Conservation (phyloP, 2,329 filamentous ascomycete species). For the Lachnellula cervina region DNA sequence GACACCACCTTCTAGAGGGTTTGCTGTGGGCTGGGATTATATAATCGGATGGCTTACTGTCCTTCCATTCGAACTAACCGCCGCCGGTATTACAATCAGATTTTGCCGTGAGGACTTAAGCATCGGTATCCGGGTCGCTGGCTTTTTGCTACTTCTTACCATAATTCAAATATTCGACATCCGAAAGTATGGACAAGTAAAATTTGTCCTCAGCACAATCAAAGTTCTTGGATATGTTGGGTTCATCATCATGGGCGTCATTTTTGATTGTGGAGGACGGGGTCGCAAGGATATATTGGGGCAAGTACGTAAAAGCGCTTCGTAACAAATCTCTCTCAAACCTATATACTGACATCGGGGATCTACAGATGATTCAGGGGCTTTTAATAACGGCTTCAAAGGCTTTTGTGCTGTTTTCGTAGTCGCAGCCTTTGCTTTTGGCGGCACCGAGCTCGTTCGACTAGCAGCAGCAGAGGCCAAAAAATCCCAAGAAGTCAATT, state of each 20-base stretch:
- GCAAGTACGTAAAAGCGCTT: constrained; percentile 45
- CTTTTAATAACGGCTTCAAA: constrained; percentile 55
- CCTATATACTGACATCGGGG: constrained; percentile 28
- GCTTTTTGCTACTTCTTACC: constrained; percentile 48
- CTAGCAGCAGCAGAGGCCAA: constrained; percentile 54
- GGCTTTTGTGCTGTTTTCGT: constrained; percentile 61
- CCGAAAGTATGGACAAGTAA: constrained; percentile 51
- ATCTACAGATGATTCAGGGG: constrained; percentile 42
- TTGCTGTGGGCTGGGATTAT: constrained; percentile 51
- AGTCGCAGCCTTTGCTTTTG: constrained; percentile 58
- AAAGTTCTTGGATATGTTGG: constrained; percentile 55
- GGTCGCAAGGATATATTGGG: constrained; percentile 48
- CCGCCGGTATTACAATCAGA: constrained; percentile 48
- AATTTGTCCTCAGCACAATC: constrained; percentile 53
- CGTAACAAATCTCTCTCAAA: neutral
- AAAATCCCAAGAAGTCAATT: constrained; percentile 47
- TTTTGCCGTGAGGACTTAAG: constrained; percentile 48
- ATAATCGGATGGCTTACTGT: constrained; percentile 45
- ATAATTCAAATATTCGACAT: constrained; percentile 53
- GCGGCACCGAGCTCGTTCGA: constrained; percentile 58
- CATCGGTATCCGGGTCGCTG: constrained; percentile 50
- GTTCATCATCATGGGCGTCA: constrained; percentile 59
- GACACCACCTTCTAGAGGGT: constrained; percentile 34
- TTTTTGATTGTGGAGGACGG: constrained; percentile 52
- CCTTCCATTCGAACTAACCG: constrained; percentile 50